Evolutionary conservation across 1,139 yeast species (phyloP).

Genomic region (Hanseniaspora sp.): DNA sequence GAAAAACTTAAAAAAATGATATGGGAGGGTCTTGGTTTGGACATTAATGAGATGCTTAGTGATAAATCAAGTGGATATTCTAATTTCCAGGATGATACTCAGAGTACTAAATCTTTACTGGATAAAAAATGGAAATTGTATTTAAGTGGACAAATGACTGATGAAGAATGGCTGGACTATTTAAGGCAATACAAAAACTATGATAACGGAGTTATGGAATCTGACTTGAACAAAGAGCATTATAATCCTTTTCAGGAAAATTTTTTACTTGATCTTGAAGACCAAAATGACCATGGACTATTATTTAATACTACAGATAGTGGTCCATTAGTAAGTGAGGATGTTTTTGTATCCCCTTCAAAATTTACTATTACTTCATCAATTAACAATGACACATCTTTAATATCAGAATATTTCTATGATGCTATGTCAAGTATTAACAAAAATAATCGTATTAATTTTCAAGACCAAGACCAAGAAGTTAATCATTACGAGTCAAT

Average conservation of each 20-base stretch:
- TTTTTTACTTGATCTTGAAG: background rate
- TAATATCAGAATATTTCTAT: constrained; percentile 14
- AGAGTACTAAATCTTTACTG: constrained; percentile 16
- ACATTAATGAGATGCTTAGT: constrained; percentile 2
- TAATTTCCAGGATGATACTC: background rate
- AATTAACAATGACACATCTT: constrained; percentile 7
- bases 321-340: background rate
- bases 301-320: background rate
- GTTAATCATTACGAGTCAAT: constrained; percentile 8
- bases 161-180: constrained; percentile 18
- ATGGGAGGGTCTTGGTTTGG: constrained; percentile 13
- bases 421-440: constrained; percentile 8
- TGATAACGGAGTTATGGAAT: background rate
- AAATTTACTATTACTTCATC: constrained; percentile 7
- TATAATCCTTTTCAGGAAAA: constrained; percentile 1
- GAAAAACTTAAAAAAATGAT: constrained; percentile 3
- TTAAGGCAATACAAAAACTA: background rate
- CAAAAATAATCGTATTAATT: background rate
- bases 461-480: no score
- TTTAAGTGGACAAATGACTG: constrained; percentile 26
- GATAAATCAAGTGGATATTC: background rate
- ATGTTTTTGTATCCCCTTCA: background rate
- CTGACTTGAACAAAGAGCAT: no score
- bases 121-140: constrained; percentile 28
- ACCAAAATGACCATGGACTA: background rate